Conservation (phyloP, 2,329 filamentous ascomycete genomes). For the Microcyclospora pomicola region DNA sequence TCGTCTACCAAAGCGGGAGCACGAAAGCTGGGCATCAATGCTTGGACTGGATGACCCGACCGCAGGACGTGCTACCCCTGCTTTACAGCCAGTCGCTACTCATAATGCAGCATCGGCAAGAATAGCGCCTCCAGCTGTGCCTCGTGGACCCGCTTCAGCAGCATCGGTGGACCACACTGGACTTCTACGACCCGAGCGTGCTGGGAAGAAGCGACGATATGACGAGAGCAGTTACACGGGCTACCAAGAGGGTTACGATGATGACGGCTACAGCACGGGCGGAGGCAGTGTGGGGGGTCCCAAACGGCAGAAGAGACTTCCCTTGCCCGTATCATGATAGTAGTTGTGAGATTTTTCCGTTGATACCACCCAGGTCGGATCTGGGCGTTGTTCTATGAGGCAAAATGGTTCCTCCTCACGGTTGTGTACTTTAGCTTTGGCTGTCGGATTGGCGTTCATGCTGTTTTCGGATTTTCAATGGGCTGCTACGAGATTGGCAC, state of each 20-base stretch:
- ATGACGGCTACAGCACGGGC: conserved; percentile 58
- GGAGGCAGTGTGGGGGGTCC: conserved; percentile 31
- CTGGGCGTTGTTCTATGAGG: too few species aligned
- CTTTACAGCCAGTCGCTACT: conserved; percentile 5
- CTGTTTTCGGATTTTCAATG: too few species aligned
- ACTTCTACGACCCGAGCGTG: conserved; percentile 46
- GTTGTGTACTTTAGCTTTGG: too few species aligned
- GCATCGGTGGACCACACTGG: conserved; percentile 24
- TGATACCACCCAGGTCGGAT: too few species aligned
- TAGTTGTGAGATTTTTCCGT: too few species aligned
- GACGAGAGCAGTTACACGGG: conserved; percentile 62
- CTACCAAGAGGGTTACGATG: conserved; percentile 57
- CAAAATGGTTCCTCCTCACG: too few species aligned
- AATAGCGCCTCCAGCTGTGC: conserved; percentile 10
- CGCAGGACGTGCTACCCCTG: conserved; percentile 1
- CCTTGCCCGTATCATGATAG: too few species aligned
- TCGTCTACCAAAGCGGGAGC: conserved; percentile 27
- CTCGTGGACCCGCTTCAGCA: conserved; percentile 21
- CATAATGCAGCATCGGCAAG: conserved; percentile 14
- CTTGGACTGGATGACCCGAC: conserved; percentile 31
- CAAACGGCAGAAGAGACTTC: conserved; percentile 18
- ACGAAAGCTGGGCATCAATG: conserved; percentile 28
- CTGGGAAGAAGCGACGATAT: conserved; percentile 61
- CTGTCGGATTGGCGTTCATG: too few species aligned
- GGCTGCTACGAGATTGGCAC: too few species aligned